phyloP scores from a whole-genome alignment of 2,329 filamentous ascomycete species.

The Corinectria fuckeliana region DNA sequence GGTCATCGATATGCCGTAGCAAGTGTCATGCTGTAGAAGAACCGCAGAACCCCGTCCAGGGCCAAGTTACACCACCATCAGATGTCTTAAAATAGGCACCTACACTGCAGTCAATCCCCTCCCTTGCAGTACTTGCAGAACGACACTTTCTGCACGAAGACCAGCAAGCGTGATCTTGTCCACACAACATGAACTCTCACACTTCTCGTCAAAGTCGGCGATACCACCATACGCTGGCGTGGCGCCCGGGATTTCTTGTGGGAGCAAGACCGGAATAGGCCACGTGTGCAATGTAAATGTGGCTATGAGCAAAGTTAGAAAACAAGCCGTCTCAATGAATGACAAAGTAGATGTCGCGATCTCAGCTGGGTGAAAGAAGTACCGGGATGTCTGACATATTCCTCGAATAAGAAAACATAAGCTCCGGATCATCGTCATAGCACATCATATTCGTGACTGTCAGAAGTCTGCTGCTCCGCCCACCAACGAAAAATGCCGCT shows the following conservation, averaged over 20 bases:
- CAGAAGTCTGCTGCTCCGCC: neutral
- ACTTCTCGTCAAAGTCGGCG: no score
- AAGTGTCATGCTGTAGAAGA: no score
- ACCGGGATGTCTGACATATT: no score
- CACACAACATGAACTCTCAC: no score
- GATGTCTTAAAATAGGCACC: no score
- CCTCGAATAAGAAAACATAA: conserved; percentile 1
- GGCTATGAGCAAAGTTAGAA: neutral
- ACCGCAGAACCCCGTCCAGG: no score
- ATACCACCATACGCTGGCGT: conserved; percentile 1
- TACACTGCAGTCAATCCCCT: no score
- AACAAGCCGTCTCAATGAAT: neutral
- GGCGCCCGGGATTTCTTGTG: conserved; percentile 11
- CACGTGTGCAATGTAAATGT: neutral
- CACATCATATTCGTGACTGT: neutral
- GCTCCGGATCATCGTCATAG: neutral
- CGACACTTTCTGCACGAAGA: no score
- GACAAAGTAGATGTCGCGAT: neutral
- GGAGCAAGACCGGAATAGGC: neutral
- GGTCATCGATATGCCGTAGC: no score
- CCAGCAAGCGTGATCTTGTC: no score
- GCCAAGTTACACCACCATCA: no score
- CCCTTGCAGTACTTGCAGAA: no score
- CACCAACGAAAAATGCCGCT: conserved; percentile 9
- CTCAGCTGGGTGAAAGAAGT: neutral